Evolutionary conservation across 495 filamentous ascomycete species (phyloP), one percentile per base, ranked within the genome.

Genomic region (Penicillium arizonense): DNA sequence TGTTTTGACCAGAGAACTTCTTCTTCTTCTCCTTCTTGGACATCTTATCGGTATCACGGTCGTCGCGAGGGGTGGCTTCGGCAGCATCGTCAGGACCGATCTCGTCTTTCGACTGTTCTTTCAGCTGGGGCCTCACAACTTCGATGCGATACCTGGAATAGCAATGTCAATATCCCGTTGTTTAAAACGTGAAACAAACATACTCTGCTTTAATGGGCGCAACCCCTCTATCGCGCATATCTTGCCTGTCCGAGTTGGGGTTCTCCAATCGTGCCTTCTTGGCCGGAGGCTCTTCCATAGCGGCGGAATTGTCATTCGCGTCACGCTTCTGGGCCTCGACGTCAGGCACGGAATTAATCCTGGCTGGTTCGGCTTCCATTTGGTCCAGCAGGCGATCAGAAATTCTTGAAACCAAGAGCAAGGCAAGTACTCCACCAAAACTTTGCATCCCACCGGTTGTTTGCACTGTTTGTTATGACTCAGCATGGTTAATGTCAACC

Each of bases 151-250:
- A 90, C 59, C 86, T 89, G 59, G 41, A 26, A 16, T 40, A 55
- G 52, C 44, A 62, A 30, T 0, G n/a, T 61, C 48, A 50, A 33
- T 50, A 26, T 26, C 30, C 11, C 2, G 4, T n/a, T 18, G 18
- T 18, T 1, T 18, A 18, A 18, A 18, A 18, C 18, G 18, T 18
- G 18, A 18, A 23, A 42, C 20, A 43, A 35, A 70, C 82, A 66
- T 71, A 96, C 89, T 97, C 92, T 52, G 81, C 61, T 68, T 96
- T 96, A 62, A 98, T 86, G 2, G 84, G 81, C 30, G 90, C 90
- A 52, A 93, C 78, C 28, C 92, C 93, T 62, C 82, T 82, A 38
- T 76, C 49, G 56, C 78, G 68, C 73, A 81, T 58, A 64, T 67
- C 51, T 16, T 52, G 30, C 43, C 69, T 68, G 58, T 72, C 34